Percentiles rank a stretch among this genome's conserved stretches.
Conservation (phyloP, 2,329 filamentous ascomycete species). For the Cladosporium sp. region DNA sequence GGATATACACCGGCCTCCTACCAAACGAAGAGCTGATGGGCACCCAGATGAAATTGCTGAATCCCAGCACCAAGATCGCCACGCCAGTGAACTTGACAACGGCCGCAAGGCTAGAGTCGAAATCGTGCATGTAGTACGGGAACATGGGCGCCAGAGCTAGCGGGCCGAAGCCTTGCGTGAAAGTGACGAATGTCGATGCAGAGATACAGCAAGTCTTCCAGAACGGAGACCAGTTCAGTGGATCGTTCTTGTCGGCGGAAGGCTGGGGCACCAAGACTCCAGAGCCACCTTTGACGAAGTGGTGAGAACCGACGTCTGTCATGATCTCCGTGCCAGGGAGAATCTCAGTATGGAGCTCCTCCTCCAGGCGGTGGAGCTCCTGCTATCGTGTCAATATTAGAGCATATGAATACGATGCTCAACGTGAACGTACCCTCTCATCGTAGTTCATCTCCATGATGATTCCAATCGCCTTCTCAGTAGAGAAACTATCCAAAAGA, state of each 20-base stretch:
- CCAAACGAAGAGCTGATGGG: slow-evolving; percentile 59
- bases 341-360: slow-evolving; percentile 56
- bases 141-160: slow-evolving; percentile 63
- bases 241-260: slow-evolving; percentile 50
- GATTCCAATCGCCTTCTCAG: not conserved
- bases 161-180: slow-evolving; percentile 58
- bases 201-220: slow-evolving; percentile 55
- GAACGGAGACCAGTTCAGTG: slow-evolving; percentile 50
- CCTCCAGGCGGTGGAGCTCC: slow-evolving; percentile 51
- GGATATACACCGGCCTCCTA: slow-evolving; percentile 56
- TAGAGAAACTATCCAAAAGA: not conserved
- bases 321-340: slow-evolving; percentile 63
- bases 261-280: slow-evolving; percentile 57
- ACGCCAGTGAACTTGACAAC: slow-evolving; percentile 61
- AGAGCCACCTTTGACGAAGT: slow-evolving; percentile 61
- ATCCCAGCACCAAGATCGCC: slow-evolving; percentile 59
- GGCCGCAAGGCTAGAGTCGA: slow-evolving; percentile 43
- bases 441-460: slow-evolving; percentile 54
- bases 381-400: slow-evolving; percentile 27
- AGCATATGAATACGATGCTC: not conserved
- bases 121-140: slow-evolving; percentile 53
- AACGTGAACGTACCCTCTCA: slow-evolving; percentile 39
- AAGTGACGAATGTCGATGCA: slow-evolving; percentile 50
- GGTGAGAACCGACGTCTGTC: slow-evolving; percentile 62
- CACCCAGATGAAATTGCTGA: slow-evolving; percentile 64